These are phyloP conservation scores for Rhodamnia rubescens DNA, from an alignment of 345 rosid genomes.

Conservation along the genomic window DNA sequence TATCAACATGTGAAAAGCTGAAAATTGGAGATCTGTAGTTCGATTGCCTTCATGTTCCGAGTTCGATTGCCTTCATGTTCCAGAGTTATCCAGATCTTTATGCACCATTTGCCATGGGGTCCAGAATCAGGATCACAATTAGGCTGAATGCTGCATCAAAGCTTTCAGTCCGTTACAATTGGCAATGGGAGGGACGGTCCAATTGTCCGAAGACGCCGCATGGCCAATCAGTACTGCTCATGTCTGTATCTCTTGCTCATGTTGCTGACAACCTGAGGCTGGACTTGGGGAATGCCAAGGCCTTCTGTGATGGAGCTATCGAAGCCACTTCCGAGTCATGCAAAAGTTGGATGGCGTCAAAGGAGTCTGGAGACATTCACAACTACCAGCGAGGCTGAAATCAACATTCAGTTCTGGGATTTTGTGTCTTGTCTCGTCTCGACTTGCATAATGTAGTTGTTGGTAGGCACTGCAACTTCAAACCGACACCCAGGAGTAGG, in stretches of 20 bases:
- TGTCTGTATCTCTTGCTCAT: constrained; percentile 27
- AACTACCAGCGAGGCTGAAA: not conserved
- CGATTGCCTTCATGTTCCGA: not conserved
- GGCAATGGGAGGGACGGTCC: constrained; percentile 71
- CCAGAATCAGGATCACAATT: not conserved
- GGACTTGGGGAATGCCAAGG: constrained; percentile 34
- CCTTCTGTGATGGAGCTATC: constrained; percentile 50
- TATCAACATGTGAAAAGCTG: not conserved
- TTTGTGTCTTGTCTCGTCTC: not conserved
- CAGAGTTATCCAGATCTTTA: not conserved
- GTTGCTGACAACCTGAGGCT: constrained; percentile 50
- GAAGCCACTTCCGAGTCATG: constrained; percentile 55
- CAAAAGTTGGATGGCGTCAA: constrained; percentile 36
- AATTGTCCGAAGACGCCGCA: constrained; percentile 17
- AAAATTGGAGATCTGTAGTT: not conserved
- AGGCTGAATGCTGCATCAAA: not conserved
- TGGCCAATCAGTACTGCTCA: constrained; percentile 29
- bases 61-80: not conserved
- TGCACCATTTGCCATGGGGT: not conserved
- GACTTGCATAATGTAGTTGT: not conserved
- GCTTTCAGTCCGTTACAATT: constrained; percentile 50
- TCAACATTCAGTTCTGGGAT: not conserved
- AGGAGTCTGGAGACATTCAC: not conserved
- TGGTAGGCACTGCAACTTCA: not conserved
- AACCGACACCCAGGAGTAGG: not conserved